Evolutionary conservation across 495 filamentous ascomycete species (phyloP).

Genomic region (Bathelium albidoporum): DNA sequence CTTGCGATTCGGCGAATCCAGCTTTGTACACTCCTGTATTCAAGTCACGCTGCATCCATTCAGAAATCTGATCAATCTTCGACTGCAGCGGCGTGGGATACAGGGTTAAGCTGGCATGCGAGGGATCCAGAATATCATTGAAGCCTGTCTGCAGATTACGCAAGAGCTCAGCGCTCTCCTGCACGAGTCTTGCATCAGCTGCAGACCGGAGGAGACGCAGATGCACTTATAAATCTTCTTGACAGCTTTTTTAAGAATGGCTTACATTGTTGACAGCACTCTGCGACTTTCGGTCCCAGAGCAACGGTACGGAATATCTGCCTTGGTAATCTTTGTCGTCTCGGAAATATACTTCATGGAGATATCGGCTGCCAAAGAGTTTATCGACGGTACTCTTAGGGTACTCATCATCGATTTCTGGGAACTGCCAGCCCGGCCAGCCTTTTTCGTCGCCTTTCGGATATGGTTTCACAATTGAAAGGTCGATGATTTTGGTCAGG

Average conservation of each 20-base stretch:
- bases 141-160: constrained; percentile 42
- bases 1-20: constrained; percentile 41
- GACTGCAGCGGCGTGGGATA: constrained; percentile 36
- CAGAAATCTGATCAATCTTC: constrained; percentile 36
- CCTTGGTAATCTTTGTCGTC: constrained; percentile 43
- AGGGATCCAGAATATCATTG: constrained; percentile 30
- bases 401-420: constrained; percentile 39
- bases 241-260: background rate
- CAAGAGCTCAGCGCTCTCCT: constrained; percentile 43
- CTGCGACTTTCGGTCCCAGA: constrained; percentile 44
- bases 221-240: background rate
- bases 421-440: constrained; percentile 43
- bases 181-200: background rate
- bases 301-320: constrained; percentile 43
- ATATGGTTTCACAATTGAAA: constrained; percentile 30
- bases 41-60: constrained; percentile 39
- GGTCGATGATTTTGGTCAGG: constrained; percentile 25
- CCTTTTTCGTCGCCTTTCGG: constrained; percentile 37
- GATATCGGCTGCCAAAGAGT: constrained; percentile 39
- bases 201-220: background rate
- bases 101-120: constrained; percentile 29
- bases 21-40: constrained; percentile 47
- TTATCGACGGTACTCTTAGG: constrained; percentile 42
- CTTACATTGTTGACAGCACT: constrained; percentile 41
- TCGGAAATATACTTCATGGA: constrained; percentile 45